Evolutionary conservation across 345 rosid genomes (phyloP).

Genomic region (Rhizophora apiculata): DNA sequence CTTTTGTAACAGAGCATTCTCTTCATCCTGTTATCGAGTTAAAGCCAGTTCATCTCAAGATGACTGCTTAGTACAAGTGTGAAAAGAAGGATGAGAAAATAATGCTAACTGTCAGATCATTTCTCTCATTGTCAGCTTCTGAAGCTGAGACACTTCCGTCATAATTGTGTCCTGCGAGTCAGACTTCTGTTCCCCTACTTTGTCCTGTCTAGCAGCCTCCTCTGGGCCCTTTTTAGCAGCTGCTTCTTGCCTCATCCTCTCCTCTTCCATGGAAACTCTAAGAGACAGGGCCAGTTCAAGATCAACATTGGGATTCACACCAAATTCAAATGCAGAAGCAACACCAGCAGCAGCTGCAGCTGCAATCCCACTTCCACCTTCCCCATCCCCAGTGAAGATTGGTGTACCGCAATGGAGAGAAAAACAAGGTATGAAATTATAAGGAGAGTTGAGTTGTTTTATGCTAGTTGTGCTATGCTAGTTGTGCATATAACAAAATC

Average conservation of each 20-base stretch:
- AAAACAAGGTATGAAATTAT: conserved; percentile 2
- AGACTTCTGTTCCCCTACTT: conserved; percentile 45
- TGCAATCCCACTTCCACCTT: conserved; percentile 73
- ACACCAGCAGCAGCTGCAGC: conserved; percentile 65
- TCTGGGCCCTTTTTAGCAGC: conserved; percentile 70
- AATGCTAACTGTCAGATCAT: conserved; percentile 42
- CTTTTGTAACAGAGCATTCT: conserved; percentile 48
- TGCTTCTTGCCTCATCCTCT: conserved; percentile 76
- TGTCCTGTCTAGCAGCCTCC: conserved; percentile 49
- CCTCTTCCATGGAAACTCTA: conserved; percentile 79
- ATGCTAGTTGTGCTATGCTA: not conserved
- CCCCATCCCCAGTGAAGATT: conserved; percentile 61
- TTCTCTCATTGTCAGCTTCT: conserved; percentile 43
- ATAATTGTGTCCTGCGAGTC: conserved; percentile 49
- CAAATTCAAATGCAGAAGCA: conserved; percentile 59
- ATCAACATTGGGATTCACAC: conserved; percentile 73
- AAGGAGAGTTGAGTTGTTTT: not conserved
- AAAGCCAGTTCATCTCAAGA: not conserved
- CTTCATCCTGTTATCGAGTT: conserved; percentile 38
- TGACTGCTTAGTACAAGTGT: not conserved
- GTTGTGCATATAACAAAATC: too few relatives aligned
- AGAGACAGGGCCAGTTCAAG: conserved; percentile 76
- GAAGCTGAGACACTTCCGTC: conserved; percentile 46
- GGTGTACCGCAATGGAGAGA: conserved; percentile 46
- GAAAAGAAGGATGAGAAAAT: not conserved